Conservation (phyloP, 1,139 yeast genomes). For the Hyphopichia fennica region DNA sequence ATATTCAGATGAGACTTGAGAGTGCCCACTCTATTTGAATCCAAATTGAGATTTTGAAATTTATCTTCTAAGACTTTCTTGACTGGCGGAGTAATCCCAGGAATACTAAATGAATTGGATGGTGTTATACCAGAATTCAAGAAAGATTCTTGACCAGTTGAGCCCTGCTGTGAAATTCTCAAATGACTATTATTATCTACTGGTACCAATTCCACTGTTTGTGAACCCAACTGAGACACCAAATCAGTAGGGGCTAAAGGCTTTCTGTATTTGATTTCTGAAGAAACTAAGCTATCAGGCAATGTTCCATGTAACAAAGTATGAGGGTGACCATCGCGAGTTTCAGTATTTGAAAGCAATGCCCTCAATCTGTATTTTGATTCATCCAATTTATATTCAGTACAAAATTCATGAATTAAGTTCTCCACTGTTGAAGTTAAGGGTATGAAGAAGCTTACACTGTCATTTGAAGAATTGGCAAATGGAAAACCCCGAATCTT, state of each 20-base stretch:
- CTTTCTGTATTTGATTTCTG: conserved; percentile 2
- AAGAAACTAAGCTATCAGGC: conserved; percentile 4
- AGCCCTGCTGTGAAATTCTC: not conserved
- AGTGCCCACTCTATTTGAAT: not conserved
- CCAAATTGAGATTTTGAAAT: conserved; percentile 11
- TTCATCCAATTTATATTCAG: conserved; percentile 27
- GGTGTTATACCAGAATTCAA: conserved; percentile 29
- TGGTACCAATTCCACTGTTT: conserved; percentile 23
- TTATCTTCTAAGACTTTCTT: conserved; percentile 21
- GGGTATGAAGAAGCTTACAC: conserved; percentile 7
- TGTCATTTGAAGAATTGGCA: not conserved
- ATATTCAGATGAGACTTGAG: not conserved
- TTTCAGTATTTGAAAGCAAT: conserved; percentile 1
- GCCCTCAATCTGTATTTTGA: conserved; percentile 23
- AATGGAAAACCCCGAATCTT: conserved; percentile 7
- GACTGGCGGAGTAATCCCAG: conserved; percentile 29
- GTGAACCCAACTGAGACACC: conserved; percentile 14
- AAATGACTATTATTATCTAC: conserved; percentile 5
- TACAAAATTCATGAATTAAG: conserved; percentile 33
- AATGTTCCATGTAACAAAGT: conserved; percentile 8
- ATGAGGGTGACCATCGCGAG: conserved; percentile 5
- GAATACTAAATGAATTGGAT: conserved; percentile 20
- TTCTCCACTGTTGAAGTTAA: conserved; percentile 27
- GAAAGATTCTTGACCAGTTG: conserved; percentile 8
- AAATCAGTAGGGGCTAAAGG: not conserved